Conservation (phyloP, 2,329 filamentous ascomycete genomes). For the Botrytis byssoidea region DNA sequence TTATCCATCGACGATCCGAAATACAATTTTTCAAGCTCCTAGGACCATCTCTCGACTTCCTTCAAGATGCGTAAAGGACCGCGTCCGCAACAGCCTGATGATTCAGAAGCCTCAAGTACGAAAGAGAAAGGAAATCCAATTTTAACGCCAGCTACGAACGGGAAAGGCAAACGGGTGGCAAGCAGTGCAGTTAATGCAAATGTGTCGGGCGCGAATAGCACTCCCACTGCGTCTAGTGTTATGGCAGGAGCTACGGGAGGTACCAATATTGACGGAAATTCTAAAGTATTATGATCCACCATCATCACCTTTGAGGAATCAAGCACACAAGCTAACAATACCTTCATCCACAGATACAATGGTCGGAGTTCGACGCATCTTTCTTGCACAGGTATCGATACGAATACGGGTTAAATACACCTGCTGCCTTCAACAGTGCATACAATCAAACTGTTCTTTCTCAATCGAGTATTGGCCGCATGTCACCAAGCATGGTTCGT, state of each 20-base stretch:
- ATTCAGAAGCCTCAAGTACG: conserved; percentile 41
- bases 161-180: conserved; percentile 37
- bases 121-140: conserved; percentile 37
- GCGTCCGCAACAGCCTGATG: conserved; percentile 37
- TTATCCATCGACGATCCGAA: neutral
- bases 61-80: conserved; percentile 26
- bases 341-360: conserved; percentile 50
- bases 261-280: conserved; percentile 29
- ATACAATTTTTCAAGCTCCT: neutral
- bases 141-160: conserved; percentile 29
- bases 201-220: conserved; percentile 37
- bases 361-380: conserved; percentile 65
- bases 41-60: too few relatives aligned
- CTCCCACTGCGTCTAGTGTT: conserved; percentile 24
- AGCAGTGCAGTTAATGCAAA: conserved; percentile 26
- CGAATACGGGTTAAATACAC: conserved; percentile 68
- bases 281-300: conserved; percentile 34
- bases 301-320: neutral
- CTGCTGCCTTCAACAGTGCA: conserved; percentile 65
- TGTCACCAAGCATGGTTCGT: conserved; percentile 74
- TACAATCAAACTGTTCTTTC: conserved; percentile 63
- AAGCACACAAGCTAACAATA: conserved; percentile 13
- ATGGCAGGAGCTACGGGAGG: conserved; percentile 22
- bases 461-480: conserved; percentile 63
- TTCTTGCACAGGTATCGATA: conserved; percentile 74